Evolutionary conservation across 345 rosid genomes (phyloP), one percentile per base, ranked within the genome.

Genomic region (Salix suchowensis): DNA sequence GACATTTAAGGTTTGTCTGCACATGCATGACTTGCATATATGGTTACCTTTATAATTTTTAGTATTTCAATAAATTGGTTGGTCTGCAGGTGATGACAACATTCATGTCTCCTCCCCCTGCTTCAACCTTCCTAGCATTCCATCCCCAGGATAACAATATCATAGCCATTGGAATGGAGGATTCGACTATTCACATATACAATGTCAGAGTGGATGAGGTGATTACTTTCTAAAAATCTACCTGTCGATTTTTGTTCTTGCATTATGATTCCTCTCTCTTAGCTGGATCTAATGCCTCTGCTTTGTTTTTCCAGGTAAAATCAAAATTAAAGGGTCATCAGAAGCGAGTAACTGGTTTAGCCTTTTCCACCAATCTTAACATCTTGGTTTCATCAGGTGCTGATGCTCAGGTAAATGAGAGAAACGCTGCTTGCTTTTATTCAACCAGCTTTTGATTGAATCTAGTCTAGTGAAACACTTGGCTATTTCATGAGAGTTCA

Each of bases 301-400:
- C 10, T 82, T 71, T 50, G n/a, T 48, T 76, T 75, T 83, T 70
- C 34, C 76, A 94, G 96, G 94, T 92, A 79, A 94, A 88, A 83
- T 85, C 98, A 65, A 89, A 89, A 87, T 75, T 92, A 74, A 92
- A 85, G 85, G 98, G 98, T 74, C 98, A 94, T 82, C 92, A 91
- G 80, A 92, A 90, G 77, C 86, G 92, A 76, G 91, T 94, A 67
- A 88, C 92, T 18, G 96, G 98, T 73, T 77, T 92, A 78, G 98
- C 97, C 48, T 94, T 92, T 82, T 92, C 98, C 34, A 84, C 94
- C 75, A 78, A 42, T 83, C 91, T 89, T 64, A 88, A 86, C 68
- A 81, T 92, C 64, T 86, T 94, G 89, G 96, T 94, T 73, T 94
- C 98, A 39, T 94, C 98, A 6, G 97, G 94, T 68, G 98, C 97